Base-by-base conservation (phyloP, 1,139 yeast species). In the Blastobotrys buckinghamii region DNA sequence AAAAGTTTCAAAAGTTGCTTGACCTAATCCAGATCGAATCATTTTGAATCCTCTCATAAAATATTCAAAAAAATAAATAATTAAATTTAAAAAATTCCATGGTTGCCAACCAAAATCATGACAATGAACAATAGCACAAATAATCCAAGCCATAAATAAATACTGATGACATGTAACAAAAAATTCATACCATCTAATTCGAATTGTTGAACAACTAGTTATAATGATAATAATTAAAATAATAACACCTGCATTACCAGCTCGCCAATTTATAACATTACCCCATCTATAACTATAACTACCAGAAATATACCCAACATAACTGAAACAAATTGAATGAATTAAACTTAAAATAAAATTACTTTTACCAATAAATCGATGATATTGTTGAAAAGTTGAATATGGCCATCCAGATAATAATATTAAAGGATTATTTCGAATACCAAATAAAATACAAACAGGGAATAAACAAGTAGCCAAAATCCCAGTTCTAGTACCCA, bases 341-440 rank as follows among this genome's bases (percentile, higher is more conserved):
- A 67, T 57, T 1, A 68, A 36, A 12, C 12, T 29, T 9, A 13
- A 10, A 12, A 13, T 12, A 29, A 29, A 6, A 10, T 3, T 12
- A 12, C 4, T 9, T 29, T 29, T 29, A 0, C 76, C 73, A 55
- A 82, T 85, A 85, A 86, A 81, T 47, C 82, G 69, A 59, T 84
- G 90, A 56, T 75, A 77, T 15, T 79, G 67, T 49, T 81, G 80
- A 56, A 79, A 81, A 0, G 84, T 77, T 33, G 82, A 71, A 59
- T 78, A 81, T 24, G 82, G 76, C 79, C 85, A 76, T 19, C 85
- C 79, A 0, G 88, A 81, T 3, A 79, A 45, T 64, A 69, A 63
- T 50, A 77, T 77, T 22, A 82, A 61, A 37, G 82, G 71, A 59
- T 82, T 82, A 60, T 76, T 81, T 53, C 90, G 67, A 13, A 84